Evolutionary conservation across 1,284 basidiomycete genomes (phyloP).

Genomic region (Neolentinus lepideus): DNA sequence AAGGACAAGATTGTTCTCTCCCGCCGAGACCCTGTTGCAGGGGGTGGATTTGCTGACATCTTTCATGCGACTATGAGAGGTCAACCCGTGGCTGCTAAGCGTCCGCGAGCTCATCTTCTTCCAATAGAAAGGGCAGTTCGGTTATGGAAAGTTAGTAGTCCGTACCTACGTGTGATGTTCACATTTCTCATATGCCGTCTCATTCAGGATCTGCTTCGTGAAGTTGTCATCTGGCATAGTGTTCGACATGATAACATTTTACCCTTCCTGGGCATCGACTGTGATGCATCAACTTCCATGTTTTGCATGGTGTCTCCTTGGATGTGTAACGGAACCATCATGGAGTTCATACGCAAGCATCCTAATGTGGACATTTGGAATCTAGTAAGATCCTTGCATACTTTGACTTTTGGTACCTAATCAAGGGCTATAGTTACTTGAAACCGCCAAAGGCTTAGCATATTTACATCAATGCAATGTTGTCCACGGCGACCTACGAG

Average conservation of each 20-base stretch:
- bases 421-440: neutral
- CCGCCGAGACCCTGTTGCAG: neutral
- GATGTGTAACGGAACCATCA: constrained; percentile 50
- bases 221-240: neutral
- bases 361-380: constrained; percentile 21
- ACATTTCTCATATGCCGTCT: neutral
- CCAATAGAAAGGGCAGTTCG: neutral
- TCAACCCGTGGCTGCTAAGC: neutral
- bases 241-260: constrained; percentile 4
- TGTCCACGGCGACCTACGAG: constrained; percentile 4
- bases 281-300: neutral
- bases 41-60: neutral
- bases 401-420: no score
- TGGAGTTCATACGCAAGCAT: constrained; percentile 36
- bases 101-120: neutral
- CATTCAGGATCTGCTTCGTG: neutral
- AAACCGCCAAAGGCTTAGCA: neutral
- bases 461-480: constrained; percentile 2
- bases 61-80: neutral
- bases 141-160: neutral
- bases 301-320: constrained; percentile 49
- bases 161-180: neutral
- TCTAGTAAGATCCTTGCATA: no score
- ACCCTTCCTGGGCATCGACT: constrained; percentile 4
- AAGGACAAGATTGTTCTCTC: neutral